Base-by-base conservation (phyloP, 352 stramenopile species). In the Phytophthora pseudosyringae region DNA sequence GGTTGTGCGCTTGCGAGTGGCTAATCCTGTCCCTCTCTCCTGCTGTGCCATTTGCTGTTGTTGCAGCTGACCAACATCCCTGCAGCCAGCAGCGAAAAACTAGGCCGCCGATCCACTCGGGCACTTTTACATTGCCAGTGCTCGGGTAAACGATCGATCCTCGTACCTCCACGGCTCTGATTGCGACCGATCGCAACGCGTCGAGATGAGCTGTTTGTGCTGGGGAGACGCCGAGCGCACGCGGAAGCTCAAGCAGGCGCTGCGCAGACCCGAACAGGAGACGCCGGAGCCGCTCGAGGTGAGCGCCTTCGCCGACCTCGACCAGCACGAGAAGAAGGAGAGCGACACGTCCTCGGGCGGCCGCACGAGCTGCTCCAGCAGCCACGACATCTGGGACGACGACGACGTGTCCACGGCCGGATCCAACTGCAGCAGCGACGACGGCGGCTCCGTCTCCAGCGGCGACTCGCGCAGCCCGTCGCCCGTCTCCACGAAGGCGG, bases 361-460 rank as follows among this genome's bases (percentile, higher is more conserved):
- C 4, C 72, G 64, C 25, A 85, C 73, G 11, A 85, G 78, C 41
- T 85, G 71, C 65, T 73, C 71, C 11, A 88, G 73, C 31, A 76
- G 76, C 29, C 64, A 73, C 49, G 74, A 81, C 28, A 64, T 69
- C 45, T 88, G 76, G 76, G 78, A 86, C 39, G 76, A 82, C 28
- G 78, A 85, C 41, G 75, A 80, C 25, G 61, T 80, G 38, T 81
- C 71, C 32, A 78, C 52, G 5, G 49, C 48, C 9, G 60, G 64
- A 32, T 80, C 75, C 18, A 78, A 67, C 45, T 74, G 67, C 50
- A 80, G 76, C 56, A 21, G 21, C 21, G 21, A 21, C 21, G 73
- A 83, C 40, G 67, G 36, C 31, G 73, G 70, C 48, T 75, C 67
- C 36, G 59, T 74, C 25, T 65, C 62, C 28, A 71, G 40, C 18